phyloP scores from a whole-genome alignment of 139 green algal species.

The Mesostigma viride region DNA sequence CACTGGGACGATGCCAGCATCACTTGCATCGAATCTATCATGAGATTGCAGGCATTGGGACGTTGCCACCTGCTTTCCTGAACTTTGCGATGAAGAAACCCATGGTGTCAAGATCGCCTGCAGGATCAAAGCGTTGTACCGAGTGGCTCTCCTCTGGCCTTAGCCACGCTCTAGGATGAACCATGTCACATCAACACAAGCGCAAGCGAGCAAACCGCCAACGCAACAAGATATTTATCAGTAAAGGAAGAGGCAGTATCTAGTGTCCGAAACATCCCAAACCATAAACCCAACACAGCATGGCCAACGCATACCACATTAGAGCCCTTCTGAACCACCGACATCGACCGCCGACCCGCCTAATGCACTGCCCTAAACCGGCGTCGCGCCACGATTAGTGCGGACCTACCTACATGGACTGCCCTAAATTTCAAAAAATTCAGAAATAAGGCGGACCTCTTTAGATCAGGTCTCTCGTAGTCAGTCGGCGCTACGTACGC shows the following conservation, averaged over 20 bases:
- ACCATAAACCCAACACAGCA: neutral
- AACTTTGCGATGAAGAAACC: constrained; percentile 86
- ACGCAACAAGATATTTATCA: neutral
- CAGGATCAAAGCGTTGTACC: constrained; percentile 77
- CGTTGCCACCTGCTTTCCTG: constrained; percentile 32
- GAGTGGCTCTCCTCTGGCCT: constrained; percentile 44
- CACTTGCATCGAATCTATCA: too few species aligned
- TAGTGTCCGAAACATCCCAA: neutral
- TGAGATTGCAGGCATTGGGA: too few species aligned
- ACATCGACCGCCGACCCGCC: neutral
- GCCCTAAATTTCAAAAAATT: too few species aligned
- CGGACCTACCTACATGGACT: too few species aligned
- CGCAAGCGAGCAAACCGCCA: neutral
- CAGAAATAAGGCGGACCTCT: too few species aligned
- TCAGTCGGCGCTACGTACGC: too few species aligned
- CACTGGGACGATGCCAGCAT: too few species aligned
- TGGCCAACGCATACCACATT: neutral
- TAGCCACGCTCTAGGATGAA: constrained; percentile 43
- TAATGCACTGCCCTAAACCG: neutral
- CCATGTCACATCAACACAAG: neutral
- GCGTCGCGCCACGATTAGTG: too few species aligned
- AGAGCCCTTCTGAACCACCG: neutral
- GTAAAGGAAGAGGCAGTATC: neutral
- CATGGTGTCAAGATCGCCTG: constrained; percentile 52
- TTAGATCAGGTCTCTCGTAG: too few species aligned